A percentile compares a stretch with the other conserved stretches of the same genome.
phyloP scores from a whole-genome alignment of 2,329 filamentous ascomycete genomes.

The Fusarium agapanthi region DNA sequence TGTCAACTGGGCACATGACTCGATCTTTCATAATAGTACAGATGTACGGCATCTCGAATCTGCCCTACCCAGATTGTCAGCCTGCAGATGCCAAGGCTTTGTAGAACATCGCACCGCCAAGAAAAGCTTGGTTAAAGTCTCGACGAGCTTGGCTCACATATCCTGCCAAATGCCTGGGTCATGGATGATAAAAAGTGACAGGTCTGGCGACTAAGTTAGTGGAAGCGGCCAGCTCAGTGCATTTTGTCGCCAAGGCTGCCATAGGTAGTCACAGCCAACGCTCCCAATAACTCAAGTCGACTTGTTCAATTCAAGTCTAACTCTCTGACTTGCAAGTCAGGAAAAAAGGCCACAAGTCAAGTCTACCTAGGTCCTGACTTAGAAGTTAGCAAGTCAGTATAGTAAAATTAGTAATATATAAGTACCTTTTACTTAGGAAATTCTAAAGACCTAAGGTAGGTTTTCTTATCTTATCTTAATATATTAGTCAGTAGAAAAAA shows the following conservation, averaged over 20 bases:
- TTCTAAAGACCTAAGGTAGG: too few species aligned
- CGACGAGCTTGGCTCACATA: slow-evolving; percentile 37
- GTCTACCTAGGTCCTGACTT: too few species aligned
- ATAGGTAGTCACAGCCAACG: background rate
- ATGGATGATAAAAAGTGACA: slow-evolving; percentile 9
- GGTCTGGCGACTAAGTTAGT: background rate
- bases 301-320: too few species aligned
- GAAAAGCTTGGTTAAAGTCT: slow-evolving; percentile 43
- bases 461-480: too few species aligned
- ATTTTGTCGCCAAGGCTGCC: background rate
- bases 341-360: too few species aligned
- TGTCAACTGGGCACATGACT: background rate
- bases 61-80: slow-evolving; percentile 23
- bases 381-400: too few species aligned
- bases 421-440: too few species aligned
- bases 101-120: slow-evolving; percentile 40
- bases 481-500: too few species aligned
- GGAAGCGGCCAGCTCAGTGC: slow-evolving; percentile 11
- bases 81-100: slow-evolving; percentile 40
- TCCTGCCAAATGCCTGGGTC: slow-evolving; percentile 21
- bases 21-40: background rate
- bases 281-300: too few species aligned
- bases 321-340: too few species aligned
- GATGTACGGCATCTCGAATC: slow-evolving; percentile 13
- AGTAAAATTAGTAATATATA: too few species aligned